These are phyloP conservation scores for Solanum sejunctum DNA, from an alignment of 257 asterid species.

Conservation along the genomic window DNA sequence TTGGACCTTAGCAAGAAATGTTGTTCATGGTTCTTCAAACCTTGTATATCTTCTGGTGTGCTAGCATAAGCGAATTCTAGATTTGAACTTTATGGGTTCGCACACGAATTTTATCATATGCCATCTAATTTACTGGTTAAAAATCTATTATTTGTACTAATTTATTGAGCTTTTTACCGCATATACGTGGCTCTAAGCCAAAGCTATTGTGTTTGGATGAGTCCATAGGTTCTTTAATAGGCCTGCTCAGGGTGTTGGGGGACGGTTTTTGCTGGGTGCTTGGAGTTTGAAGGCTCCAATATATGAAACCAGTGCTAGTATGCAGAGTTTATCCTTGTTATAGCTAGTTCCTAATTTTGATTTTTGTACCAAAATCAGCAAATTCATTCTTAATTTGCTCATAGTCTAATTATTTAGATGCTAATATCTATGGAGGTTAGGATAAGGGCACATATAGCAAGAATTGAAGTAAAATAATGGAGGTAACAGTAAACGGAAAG, in stretches of 20 bases:
- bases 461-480: neutral
- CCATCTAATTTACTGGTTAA: neutral
- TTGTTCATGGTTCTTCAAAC: neutral
- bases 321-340: neutral
- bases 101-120: neutral
- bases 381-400: neutral
- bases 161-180: neutral
- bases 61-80: neutral
- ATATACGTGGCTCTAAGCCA: neutral
- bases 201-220: neutral
- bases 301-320: neutral
- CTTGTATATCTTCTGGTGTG: neutral
- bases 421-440: neutral
- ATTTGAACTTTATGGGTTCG: neutral
- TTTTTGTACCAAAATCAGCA: neutral
- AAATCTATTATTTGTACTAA: neutral
- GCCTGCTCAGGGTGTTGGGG: neutral
- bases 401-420: neutral
- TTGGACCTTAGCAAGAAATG: neutral
- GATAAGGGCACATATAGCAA: neutral
- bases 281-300: neutral
- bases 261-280: neutral
- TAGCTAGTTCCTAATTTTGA: neutral
- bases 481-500: neutral
- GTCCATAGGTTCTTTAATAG: neutral